Evolutionary conservation across 148 eudicot genomes (phyloP).

Genomic region (Spergularia marina): DNA sequence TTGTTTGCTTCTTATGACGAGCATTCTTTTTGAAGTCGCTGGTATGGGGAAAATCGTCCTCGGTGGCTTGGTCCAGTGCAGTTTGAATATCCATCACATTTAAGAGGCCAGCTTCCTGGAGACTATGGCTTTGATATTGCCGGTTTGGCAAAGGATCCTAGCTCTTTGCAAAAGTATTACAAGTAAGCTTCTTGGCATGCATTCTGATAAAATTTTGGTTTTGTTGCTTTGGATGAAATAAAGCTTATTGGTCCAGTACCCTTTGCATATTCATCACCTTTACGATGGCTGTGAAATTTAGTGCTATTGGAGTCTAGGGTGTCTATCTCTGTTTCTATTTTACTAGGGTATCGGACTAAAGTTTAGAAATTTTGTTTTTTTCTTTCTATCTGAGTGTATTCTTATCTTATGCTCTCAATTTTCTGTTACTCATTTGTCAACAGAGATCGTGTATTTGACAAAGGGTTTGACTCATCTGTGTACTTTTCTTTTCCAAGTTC

Average conservation of each 20-base stretch:
- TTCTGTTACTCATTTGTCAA: background rate
- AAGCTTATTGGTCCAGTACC: slow-evolving; percentile 60
- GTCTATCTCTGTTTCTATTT: background rate
- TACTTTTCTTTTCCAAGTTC: background rate
- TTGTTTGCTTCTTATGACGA: background rate
- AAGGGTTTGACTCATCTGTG: background rate
- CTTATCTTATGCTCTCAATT: background rate
- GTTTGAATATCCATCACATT: slow-evolving; percentile 73
- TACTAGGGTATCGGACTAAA: background rate
- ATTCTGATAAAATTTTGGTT: background rate
- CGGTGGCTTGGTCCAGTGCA: slow-evolving; percentile 95
- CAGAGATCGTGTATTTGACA: background rate
- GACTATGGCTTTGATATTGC: slow-evolving; percentile 98
- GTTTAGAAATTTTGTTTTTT: background rate
- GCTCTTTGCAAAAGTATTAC: slow-evolving; percentile 59
- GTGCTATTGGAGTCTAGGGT: background rate
- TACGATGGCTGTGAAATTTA: slow-evolving; percentile 9
- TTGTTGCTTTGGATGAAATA: slow-evolving; percentile 8
- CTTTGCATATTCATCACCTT: slow-evolving; percentile 69
- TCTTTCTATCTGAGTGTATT: background rate
- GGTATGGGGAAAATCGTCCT: slow-evolving; percentile 94
- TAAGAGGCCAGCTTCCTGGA: slow-evolving; percentile 83
- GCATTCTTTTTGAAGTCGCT: slow-evolving; percentile 44
- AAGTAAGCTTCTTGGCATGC: slow-evolving; percentile 46
- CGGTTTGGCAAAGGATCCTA: slow-evolving; percentile 72